Evolutionary conservation across 306 rosid genomes (phyloP), one percentile per base, ranked within the genome.

Genomic region (Glycine soja): DNA sequence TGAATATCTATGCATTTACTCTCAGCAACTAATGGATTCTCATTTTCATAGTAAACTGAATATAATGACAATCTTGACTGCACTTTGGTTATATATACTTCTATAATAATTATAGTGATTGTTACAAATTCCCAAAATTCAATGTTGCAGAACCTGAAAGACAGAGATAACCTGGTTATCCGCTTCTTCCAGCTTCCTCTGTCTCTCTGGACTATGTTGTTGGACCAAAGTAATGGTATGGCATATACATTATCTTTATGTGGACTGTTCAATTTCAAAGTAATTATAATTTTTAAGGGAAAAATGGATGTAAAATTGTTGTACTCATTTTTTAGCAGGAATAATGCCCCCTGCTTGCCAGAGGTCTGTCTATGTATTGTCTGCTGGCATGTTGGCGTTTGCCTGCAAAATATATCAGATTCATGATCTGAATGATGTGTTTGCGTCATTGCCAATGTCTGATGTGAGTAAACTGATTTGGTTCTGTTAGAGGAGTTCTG

Each of bases 161-260:
- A 89, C 83, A 85, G 79, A 42, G 95, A 90, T 84, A 88, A 80
- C 85, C 81, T 90, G 61, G 80, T 87, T 71, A 87, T 93, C 76
- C 90, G 90, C 63, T 86, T 90, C 88, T 88, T 96, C 84, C 99
- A 93, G 85, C 88, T 93, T 90, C 94, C 92, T 65, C 79, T 96
- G 3, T 90, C 99, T 82, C 93, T 96, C 77, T 90, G 91, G 90
- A 88, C 89, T 54, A 38, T 78, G 50, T 85, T 92, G 79, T 86
- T 90, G 76, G 94, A 93, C 59, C 81, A 88, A 9, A 86, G 86
- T 88, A 84, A 85, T 85, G 98, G 99, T 96, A 82, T 58, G 85
- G 72, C 50, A 71, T 50, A 47, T 67, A 10, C 24, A 80, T 64
- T 4, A 69, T 64, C 48, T 66, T 13, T 16, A 45, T 4, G 13